Evolutionary conservation across 257 asterid genomes (phyloP), one percentile per base, ranked within the genome.

Genomic region (Fraxinus quadrangulata): DNA sequence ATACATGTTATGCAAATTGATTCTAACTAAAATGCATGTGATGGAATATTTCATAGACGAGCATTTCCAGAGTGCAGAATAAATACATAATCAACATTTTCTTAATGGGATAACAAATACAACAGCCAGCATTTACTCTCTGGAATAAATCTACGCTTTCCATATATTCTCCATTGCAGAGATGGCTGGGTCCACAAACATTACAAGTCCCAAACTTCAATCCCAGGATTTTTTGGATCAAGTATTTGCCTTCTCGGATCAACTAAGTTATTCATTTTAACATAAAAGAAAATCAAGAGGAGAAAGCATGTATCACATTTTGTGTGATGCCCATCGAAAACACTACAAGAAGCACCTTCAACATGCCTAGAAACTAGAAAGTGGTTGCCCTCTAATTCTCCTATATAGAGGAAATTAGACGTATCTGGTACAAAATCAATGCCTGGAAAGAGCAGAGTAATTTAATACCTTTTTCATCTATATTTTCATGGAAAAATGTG

Each of bases 251-350:
- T 30, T 49, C 61, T 61, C 3, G 24, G 31, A 23, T 33, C 30
- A 70, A 24, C 30, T 13, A n/a, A n/a, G 67, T 59, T 59, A 2
- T 59, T 21, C 59, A 51, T 77, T 68, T 77, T 39, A 73, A 77
- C 71, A 70, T 21, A 6, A 56, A 67, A 23, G 31, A 26, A 56
- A 71, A 78, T 26, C 10, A 37, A 70, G 71, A 54, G 47, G 49
- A 69, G 37, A 4, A 3, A 59, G 56, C 66, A 70, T 37, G 75
- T 23, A 42, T 19, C 21, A 67, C 67, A 26, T 26, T n/a, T 73
- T 63, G 21, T 49, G 73, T 42, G 24, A 40, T 61, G 33, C 34
- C 1, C 67, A 3, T 61, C 1, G 6, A 61, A 23, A 61, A 23
- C 31, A 21, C 21, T 54, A 54, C 67, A 23, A 61, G 6, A 2